phyloP scores from a whole-genome alignment of 1,284 basidiomycete species.

The Papiliotrema nemorosa region DNA sequence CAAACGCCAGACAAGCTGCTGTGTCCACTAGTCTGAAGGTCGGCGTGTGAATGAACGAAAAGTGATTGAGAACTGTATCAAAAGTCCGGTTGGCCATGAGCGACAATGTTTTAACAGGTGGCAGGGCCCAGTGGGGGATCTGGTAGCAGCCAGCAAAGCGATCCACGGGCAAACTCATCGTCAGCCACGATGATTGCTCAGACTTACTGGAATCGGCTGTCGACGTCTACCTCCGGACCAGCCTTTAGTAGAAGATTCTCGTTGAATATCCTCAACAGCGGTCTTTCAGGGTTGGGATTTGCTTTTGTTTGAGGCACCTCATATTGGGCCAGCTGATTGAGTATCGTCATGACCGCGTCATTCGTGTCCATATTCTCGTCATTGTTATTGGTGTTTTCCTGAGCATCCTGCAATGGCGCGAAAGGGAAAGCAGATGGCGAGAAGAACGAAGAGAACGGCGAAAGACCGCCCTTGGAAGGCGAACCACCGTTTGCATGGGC shows the following conservation, averaged over 20 bases:
- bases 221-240: constrained; percentile 21
- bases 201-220: constrained; percentile 39
- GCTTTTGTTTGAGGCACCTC: constrained; percentile 39
- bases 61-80: constrained; percentile 49
- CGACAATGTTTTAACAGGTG: constrained; percentile 46
- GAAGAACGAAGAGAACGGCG: constrained; percentile 27
- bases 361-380: constrained; percentile 12
- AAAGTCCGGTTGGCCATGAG: constrained; percentile 49
- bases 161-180: constrained; percentile 43
- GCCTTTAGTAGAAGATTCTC: constrained; percentile 9
- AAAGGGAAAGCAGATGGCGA: constrained; percentile 32
- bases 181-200: not conserved
- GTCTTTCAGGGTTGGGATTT: constrained; percentile 47
- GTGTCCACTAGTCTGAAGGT: constrained; percentile 50
- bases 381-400: constrained; percentile 2
- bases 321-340: constrained; percentile 38
- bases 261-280: constrained; percentile 37
- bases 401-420: not conserved
- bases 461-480: constrained; percentile 22
- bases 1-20: constrained; percentile 49
- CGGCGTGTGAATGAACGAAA: constrained; percentile 50
- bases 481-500: constrained; percentile 21
- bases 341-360: constrained; percentile 25
- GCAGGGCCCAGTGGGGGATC: constrained; percentile 51
- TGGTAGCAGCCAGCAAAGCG: constrained; percentile 50